A percentile compares a stretch with the other conserved stretches of the same genome.
Evolutionary conservation across 352 stramenopile genomes (phyloP).

Genomic region (Pythium aphanidermatum): DNA sequence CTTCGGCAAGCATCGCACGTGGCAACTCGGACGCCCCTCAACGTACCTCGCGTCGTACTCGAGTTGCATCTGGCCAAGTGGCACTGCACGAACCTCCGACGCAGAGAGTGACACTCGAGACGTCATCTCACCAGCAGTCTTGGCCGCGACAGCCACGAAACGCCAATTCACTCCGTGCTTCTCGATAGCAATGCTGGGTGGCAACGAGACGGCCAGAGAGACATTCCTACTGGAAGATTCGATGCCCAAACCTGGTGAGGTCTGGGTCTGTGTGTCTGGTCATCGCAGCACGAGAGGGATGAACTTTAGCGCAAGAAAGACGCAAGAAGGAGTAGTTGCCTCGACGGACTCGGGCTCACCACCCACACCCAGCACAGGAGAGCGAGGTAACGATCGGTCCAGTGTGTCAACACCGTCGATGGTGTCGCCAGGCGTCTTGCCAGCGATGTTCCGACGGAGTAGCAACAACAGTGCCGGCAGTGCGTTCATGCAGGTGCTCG

Average conservation of each 20-base stretch:
- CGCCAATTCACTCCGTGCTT: slow-evolving; percentile 53
- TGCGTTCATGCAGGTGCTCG: slow-evolving; percentile 7
- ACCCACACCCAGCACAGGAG: no score
- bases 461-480: slow-evolving; percentile 24
- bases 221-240: slow-evolving; percentile 66
- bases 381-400: no score
- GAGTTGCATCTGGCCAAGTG: slow-evolving; percentile 31
- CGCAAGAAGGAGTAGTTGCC: slow-evolving; percentile 13
- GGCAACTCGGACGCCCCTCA: slow-evolving; percentile 48
- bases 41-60: slow-evolving; percentile 40
- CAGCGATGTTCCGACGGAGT: slow-evolving; percentile 12
- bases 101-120: slow-evolving; percentile 10
- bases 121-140: slow-evolving; percentile 7
- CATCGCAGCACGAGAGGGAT: slow-evolving; percentile 34
- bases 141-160: slow-evolving; percentile 10
- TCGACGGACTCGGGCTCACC: no score
- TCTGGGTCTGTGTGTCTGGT: slow-evolving; percentile 61
- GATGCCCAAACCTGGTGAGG: slow-evolving; percentile 70
- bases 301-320: slow-evolving; percentile 27
- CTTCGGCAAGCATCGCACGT: slow-evolving; percentile 56
- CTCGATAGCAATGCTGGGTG: slow-evolving; percentile 42
- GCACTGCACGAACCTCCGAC: no score
- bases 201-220: slow-evolving; percentile 27
- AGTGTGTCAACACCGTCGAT: no score
- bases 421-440: not conserved